These are phyloP conservation scores for Fusarium pseudonygamai DNA, from an alignment of 2,329 filamentous ascomycete species.

Conservation along the genomic window DNA sequence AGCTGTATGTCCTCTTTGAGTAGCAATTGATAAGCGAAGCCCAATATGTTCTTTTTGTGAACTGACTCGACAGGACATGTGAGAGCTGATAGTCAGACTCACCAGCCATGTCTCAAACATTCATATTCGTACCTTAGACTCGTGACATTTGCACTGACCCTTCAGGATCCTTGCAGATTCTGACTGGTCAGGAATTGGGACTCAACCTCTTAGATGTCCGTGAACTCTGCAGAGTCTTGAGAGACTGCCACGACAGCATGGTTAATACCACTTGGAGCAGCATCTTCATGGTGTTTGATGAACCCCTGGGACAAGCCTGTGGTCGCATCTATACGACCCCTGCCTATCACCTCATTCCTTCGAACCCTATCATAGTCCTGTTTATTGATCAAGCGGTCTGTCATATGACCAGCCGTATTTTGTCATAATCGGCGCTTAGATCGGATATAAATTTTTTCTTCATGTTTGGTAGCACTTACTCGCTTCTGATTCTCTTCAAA, in stretches of 20 bases:
- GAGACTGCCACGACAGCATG: slow-evolving; percentile 34
- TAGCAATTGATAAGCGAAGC: slow-evolving; percentile 4
- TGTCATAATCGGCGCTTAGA: neutral
- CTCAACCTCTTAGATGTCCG: slow-evolving; percentile 15
- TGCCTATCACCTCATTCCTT: neutral
- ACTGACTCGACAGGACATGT: slow-evolving; percentile 15
- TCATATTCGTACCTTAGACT: slow-evolving; percentile 13
- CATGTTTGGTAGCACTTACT: slow-evolving; percentile 9
- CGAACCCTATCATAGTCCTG: neutral
- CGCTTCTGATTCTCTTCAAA: neutral
- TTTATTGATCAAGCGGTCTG: slow-evolving; percentile 7
- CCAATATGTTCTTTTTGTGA: neutral
- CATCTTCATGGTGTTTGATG: neutral
- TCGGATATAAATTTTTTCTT: neutral
- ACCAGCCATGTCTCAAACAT: slow-evolving; percentile 30
- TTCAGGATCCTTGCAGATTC: slow-evolving; percentile 26
- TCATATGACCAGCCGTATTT: neutral
- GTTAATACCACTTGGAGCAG: slow-evolving; percentile 5
- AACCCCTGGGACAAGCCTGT: neutral
- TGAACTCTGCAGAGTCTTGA: slow-evolving; percentile 13
- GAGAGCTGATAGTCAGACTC: slow-evolving; percentile 21
- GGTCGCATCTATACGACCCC: neutral
- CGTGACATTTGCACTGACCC: slow-evolving; percentile 24
- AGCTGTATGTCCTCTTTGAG: slow-evolving; percentile 5
- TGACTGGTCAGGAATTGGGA: slow-evolving; percentile 31